Evolutionary conservation across 371 early-diverging fungal species (phyloP), one percentile per base, ranked within the genome.

Genomic region (Dentiscutata heterogama): DNA sequence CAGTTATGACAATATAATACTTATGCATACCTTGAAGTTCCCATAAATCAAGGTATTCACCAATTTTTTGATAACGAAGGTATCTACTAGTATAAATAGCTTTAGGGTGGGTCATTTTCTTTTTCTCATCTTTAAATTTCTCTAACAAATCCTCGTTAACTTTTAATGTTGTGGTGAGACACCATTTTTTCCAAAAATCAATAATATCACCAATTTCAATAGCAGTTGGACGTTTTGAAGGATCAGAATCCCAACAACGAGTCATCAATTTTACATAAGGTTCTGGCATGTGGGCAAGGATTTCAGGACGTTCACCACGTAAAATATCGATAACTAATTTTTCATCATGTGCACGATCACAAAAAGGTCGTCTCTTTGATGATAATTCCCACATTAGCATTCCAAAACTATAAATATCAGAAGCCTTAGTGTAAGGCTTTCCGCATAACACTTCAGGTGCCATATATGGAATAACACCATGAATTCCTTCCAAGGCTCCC

Each of bases 321-420:
- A 29, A 54, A 31, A 73, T 73, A 20, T 73, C 39, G 11, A 29
- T 22, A 27, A 39, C 74, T 14, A 73, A 27, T 22, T 51, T 27
- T 73, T 53, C 51, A 56, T 73, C 56, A 54, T 73, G 74, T 18
- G 74, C 16, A 13, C 8, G n/a, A 51, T 73, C 31, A 56, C 18
- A 53, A 29, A 54, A 73, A 54, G 74, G 74, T 29, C 11, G 54
- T 6, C 25, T 16, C n/a, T 39, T 39, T 13, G 29, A 22, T 10
- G 54, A 22, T 22, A 73, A 11, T 54, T 53, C 74, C 16, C n/a
- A 51, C 74, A 73, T 73, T 11, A 73, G 20, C 16, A 73, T 54
- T 29, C 74, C 74, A 56, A 73, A 73, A 73, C 74, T 73, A 53
- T 73, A 73, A 53, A 73, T 73, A 56, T 73, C 74, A 18, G 74